A percentile compares a stretch with the other conserved stretches of the same genome.
Conservation (phyloP, 2,329 filamentous ascomycete species). For the Bipolaris gigantea region DNA sequence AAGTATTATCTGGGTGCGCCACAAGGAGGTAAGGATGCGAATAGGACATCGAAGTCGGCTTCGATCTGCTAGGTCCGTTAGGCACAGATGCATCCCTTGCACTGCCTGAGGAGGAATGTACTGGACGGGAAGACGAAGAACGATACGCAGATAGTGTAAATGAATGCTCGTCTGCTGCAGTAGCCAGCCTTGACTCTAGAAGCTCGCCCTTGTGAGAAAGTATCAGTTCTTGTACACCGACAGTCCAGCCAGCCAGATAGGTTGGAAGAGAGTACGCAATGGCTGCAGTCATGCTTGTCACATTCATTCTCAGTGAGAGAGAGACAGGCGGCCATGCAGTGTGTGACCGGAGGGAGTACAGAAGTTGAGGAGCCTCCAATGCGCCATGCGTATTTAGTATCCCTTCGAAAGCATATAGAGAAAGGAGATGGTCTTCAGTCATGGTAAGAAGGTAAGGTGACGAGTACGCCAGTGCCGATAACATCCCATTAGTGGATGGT, state of each 20-base stretch:
- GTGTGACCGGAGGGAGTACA: slow-evolving; percentile 80
- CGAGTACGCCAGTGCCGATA: slow-evolving; percentile 71
- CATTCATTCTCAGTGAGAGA: slow-evolving; percentile 73
- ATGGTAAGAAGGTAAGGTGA: slow-evolving; percentile 79
- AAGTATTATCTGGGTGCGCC: slow-evolving; percentile 83
- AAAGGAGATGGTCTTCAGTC: slow-evolving; percentile 72
- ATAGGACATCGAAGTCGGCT: slow-evolving; percentile 57
- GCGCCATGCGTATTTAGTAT: slow-evolving; percentile 14
- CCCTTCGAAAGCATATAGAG: slow-evolving; percentile 67
- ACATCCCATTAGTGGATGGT: slow-evolving; percentile 63
- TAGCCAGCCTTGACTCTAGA: slow-evolving; percentile 54
- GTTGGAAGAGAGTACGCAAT: slow-evolving; percentile 85
- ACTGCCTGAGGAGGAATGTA: slow-evolving; percentile 31
- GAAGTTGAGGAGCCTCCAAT: slow-evolving; percentile 56
- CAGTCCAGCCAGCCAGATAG: slow-evolving; percentile 77
- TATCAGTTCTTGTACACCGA: slow-evolving; percentile 88
- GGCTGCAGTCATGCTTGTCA: slow-evolving; percentile 70
- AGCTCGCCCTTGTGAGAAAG: slow-evolving; percentile 58
- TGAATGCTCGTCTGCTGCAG: slow-evolving; percentile 54
- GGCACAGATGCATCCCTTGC: slow-evolving; percentile 26
- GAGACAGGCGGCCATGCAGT: slow-evolving; percentile 78
- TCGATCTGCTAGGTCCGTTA: slow-evolving; percentile 31
- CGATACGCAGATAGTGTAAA: slow-evolving; percentile 43
- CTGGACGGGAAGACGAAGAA: slow-evolving; percentile 29
- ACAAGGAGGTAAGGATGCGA: slow-evolving; percentile 82